Evolutionary conservation across 2,329 filamentous ascomycete genomes (phyloP), one percentile per base, ranked within the genome.

Genomic region (Aurifilum marmelostoma): DNA sequence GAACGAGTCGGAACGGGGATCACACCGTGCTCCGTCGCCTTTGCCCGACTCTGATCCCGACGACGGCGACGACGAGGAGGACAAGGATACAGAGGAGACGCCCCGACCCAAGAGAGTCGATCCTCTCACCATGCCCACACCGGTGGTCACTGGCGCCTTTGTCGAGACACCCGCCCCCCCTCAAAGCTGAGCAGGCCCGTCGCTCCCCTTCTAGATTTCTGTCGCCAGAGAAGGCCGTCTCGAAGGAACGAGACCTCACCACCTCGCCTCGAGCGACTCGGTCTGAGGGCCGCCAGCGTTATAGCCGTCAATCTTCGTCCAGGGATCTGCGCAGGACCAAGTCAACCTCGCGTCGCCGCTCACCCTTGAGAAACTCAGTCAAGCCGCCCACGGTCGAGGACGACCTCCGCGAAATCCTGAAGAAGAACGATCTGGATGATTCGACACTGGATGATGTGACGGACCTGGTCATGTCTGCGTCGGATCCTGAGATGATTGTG

Each of bases 361-460:
- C 76, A n/a, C 81, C 83, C 14, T 75, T 87, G 47, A 80, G 81
- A 71, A 89, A 89, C 77, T 84, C 86, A 3, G 83, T 83, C 65
- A 84, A 81, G 68, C 85, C 81, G 3, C 83, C 85, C 1, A 86
- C 83, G 2, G 87, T 86, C 66, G 84, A 81, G 67, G 86, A 88
- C 68, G 87, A 89, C 72, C 77, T 89, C 37, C 78, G 82, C 37
- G 82, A 85, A 64, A 84, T 89, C 60, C 81, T 86, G 71, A 81
- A 81, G 21, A 79, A 77, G 59, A 83, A 88, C 73, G 81, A 87
- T 66, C 83, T 88, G 34, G 86, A 89, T 24, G 87, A 89, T 73
- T 87, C 85, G 1, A 88, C 86, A 0, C 76, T 88, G n/a, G 87
- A 89, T 62, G 85, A 88, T 70, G 79, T 88, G 39, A 85, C 85